A percentile compares a stretch with the other conserved stretches of the same genome.
phyloP scores from a whole-genome alignment of 306 rosid species.

The Vicia villosa region DNA sequence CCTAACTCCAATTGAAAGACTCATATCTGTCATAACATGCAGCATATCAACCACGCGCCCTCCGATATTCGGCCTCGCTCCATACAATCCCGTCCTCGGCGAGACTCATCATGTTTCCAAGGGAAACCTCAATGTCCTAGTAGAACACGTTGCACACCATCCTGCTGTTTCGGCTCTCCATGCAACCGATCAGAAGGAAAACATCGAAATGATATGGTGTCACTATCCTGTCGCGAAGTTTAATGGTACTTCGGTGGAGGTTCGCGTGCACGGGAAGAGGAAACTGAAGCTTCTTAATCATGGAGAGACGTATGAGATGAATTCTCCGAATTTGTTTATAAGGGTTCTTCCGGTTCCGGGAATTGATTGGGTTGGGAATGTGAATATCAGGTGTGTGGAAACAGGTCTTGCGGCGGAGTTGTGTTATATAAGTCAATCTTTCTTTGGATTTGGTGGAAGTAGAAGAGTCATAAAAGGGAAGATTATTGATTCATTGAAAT shows the following conservation, averaged over 20 bases:
- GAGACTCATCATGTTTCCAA: conserved; percentile 94
- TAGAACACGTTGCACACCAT: conserved; percentile 94
- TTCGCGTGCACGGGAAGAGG: conserved; percentile 67
- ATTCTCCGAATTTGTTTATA: conserved; percentile 62
- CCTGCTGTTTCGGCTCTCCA: conserved; percentile 90
- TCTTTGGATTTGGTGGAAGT: conserved; percentile 65
- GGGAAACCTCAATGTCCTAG: conserved; percentile 64
- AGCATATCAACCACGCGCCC: conserved; percentile 80
- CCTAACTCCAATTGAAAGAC: conserved; percentile 58
- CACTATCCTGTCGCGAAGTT: conserved; percentile 66
- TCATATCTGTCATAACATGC: conserved; percentile 75
- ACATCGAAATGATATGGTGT: conserved; percentile 77
- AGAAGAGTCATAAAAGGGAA: conserved; percentile 70
- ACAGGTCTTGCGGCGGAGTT: conserved; percentile 74
- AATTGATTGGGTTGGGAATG: conserved; percentile 72
- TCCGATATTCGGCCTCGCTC: conserved; percentile 66
- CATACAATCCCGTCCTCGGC: conserved; percentile 88
- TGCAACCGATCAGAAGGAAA: conserved; percentile 78
- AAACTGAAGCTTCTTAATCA: conserved; percentile 68
- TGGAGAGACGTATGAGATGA: conserved; percentile 85
- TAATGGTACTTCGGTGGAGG: conserved; percentile 72
- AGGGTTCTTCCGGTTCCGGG: conserved; percentile 65
- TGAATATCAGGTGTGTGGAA: conserved; percentile 57
- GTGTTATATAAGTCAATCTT: conserved; percentile 49
- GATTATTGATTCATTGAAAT: conserved; percentile 56